Evolutionary conservation across 768 basidiomycete species (phyloP).

Genomic region (Trametes cinnabarina): DNA sequence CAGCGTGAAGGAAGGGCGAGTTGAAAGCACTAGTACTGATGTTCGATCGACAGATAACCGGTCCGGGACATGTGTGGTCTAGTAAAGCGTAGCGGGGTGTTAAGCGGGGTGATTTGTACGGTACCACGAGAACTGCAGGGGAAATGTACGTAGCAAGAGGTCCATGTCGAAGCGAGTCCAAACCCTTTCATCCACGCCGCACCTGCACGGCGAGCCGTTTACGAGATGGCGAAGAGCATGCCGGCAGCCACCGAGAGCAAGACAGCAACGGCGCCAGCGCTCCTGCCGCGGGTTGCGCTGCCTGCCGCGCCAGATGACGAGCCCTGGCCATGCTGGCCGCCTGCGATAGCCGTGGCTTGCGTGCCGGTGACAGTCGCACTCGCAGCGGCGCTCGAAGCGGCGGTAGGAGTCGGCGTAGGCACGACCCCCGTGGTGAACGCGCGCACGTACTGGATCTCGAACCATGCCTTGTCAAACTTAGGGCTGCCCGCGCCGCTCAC

Average conservation of each 20-base stretch:
- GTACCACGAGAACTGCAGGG: no score
- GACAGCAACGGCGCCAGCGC: not conserved
- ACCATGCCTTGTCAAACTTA: constrained; percentile 58
- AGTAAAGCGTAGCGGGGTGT: not conserved
- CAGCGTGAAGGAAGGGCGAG: not conserved
- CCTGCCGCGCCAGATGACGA: not conserved
- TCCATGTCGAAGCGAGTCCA: not conserved
- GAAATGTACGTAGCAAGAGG: not conserved
- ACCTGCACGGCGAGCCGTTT: not conserved
- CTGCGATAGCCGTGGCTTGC: not conserved
- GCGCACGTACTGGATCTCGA: constrained; percentile 65
- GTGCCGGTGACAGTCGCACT: not conserved
- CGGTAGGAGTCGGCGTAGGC: constrained; percentile 18
- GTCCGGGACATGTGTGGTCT: not conserved
- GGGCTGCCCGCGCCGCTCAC: constrained; percentile 54
- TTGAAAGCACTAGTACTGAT: not conserved
- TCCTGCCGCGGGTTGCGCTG: not conserved
- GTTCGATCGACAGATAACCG: not conserved
- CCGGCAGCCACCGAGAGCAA: constrained; percentile 1
- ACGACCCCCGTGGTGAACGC: constrained; percentile 45
- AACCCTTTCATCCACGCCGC: no score
- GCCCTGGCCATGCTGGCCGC: not conserved
- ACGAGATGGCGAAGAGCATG: not conserved
- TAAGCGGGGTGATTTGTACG: no score
- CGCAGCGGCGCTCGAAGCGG: not conserved